Evolutionary conservation across 108 stramenopile species (phyloP).

Genomic region (Fragilariopsis cylindrus): DNA sequence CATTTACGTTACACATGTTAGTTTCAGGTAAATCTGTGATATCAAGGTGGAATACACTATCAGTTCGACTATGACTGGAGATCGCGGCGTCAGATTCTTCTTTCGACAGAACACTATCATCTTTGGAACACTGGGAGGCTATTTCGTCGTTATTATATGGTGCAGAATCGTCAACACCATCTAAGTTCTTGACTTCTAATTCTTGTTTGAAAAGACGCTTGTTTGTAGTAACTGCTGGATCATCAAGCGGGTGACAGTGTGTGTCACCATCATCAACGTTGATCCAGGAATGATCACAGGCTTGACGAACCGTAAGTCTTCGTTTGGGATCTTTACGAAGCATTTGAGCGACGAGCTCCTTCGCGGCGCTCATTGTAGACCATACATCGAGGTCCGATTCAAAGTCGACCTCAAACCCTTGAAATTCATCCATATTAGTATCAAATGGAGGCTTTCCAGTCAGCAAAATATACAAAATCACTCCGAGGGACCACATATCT

Average conservation of each 20-base stretch:
- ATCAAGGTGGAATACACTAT: neutral
- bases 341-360: slow-evolving; percentile 65
- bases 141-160: neutral
- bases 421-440: slow-evolving; percentile 35
- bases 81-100: neutral
- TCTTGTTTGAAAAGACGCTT: slow-evolving; percentile 15
- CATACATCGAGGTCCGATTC: slow-evolving; percentile 28
- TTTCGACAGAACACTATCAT: slow-evolving; percentile 1
- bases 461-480: slow-evolving; percentile 85
- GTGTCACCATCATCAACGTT: slow-evolving; percentile 86
- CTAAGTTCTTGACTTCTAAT: neutral
- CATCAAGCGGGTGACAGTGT: slow-evolving; percentile 77
- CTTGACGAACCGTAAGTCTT: slow-evolving; percentile 66
- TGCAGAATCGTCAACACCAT: neutral
- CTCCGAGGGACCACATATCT: slow-evolving; percentile 87
- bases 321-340: slow-evolving; percentile 61
- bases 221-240: slow-evolving; percentile 50
- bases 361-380: slow-evolving; percentile 49
- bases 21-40: neutral
- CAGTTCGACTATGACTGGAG: neutral
- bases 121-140: neutral
- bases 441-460: slow-evolving; percentile 82
- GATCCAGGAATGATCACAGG: slow-evolving; percentile 83
- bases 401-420: slow-evolving; percentile 42
- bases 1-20: neutral